These are phyloP conservation scores for Sphagnum contortum DNA, from an alignment of 225 moss, liverwort and hornwort genomes.

Conservation along the genomic window DNA sequence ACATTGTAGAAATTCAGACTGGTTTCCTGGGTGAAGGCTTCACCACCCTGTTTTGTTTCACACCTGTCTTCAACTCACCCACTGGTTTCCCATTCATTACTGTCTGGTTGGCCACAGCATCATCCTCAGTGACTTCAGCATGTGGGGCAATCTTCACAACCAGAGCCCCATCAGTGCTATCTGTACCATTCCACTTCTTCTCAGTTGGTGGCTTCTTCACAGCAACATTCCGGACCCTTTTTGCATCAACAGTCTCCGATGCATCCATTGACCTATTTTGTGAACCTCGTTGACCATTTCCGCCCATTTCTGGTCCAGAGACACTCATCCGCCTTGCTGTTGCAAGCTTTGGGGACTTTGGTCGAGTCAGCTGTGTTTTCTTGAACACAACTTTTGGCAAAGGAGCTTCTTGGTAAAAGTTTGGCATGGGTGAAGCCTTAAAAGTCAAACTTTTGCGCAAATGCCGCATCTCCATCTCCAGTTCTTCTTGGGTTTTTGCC, in stretches of 20 bases:
- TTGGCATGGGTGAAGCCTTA: constrained; percentile 43
- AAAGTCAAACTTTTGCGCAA: constrained; percentile 40
- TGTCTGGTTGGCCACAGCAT: not conserved
- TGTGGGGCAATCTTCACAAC: constrained; percentile 3
- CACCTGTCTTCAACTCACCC: too few species aligned
- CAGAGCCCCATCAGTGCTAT: not conserved
- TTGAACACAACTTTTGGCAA: constrained; percentile 44
- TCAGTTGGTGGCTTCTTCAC: not conserved
- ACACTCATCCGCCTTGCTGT: constrained; percentile 21
- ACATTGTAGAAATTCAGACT: too few species aligned
- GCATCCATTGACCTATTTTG: not conserved
- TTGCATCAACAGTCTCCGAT: too few species aligned
- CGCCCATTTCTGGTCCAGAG: constrained; percentile 1
- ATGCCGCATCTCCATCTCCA: constrained; percentile 45
- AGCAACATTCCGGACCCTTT: not conserved
- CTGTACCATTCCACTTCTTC: not conserved
- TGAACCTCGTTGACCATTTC: not conserved
- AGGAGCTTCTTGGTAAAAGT: constrained; percentile 33
- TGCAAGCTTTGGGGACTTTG: constrained; percentile 36
- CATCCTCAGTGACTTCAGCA: constrained; percentile 3
- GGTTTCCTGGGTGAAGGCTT: too few species aligned
- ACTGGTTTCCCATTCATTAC: too few species aligned
- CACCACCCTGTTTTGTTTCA: too few species aligned
- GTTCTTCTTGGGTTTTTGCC: constrained; percentile 37
- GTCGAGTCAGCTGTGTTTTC: constrained; percentile 39